Conservation (phyloP, 169 alveolate species). For the Toxoplasma gondii region DNA sequence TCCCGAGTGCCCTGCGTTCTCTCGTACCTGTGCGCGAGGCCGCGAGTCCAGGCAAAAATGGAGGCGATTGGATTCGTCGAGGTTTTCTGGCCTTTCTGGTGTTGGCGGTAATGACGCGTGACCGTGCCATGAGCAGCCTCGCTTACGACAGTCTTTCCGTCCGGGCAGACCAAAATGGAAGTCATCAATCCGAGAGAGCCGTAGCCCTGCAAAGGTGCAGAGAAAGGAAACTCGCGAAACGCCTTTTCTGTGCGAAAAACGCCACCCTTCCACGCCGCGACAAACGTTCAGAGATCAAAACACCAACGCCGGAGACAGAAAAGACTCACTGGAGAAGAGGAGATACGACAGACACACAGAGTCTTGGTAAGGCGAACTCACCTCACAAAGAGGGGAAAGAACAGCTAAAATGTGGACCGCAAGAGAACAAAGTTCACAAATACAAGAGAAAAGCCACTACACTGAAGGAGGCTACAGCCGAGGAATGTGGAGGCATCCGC, state of each 20-base stretch:
- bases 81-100: slow-evolving; percentile 89
- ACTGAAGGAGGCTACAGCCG: too few species aligned
- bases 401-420: too few species aligned
- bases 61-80: slow-evolving; percentile 97
- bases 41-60: slow-evolving; percentile 97
- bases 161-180: slow-evolving; percentile 93
- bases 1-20: too few species aligned
- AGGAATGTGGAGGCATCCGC: too few species aligned
- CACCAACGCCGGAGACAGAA: background rate
- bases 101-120: slow-evolving; percentile 92
- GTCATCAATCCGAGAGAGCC: slow-evolving; percentile 97
- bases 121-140: slow-evolving; percentile 99
- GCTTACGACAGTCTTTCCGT: slow-evolving; percentile 90
- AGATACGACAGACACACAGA: too few species aligned
- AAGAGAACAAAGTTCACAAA: too few species aligned
- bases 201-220: slow-evolving; percentile 77
- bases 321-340: background rate
- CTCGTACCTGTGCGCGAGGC: slow-evolving; percentile 76
- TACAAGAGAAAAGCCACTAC: too few species aligned
- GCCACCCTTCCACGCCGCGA: background rate
- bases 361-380: too few species aligned
- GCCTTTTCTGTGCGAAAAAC: background rate
- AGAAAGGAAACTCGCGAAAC: background rate
- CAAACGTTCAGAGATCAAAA: background rate
- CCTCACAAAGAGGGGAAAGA: too few species aligned